These are phyloP conservation scores for Athelia sp. DNA, from an alignment of 1,284 basidiomycete species.

Conservation along the genomic window DNA sequence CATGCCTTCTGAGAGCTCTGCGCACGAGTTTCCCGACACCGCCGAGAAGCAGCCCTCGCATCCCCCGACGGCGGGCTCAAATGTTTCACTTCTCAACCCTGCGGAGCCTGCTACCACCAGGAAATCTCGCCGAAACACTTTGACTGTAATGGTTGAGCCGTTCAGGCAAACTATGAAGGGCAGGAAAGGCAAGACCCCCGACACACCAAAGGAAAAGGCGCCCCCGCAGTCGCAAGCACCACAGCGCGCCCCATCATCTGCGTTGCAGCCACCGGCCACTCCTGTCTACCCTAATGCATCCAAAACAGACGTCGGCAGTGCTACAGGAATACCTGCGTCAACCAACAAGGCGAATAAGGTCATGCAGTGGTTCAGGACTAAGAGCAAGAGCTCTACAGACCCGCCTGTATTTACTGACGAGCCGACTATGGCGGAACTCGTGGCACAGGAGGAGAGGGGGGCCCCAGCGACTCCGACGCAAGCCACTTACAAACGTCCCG, in stretches of 20 bases:
- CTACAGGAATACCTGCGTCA: constrained; percentile 52
- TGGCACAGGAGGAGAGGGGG: constrained; percentile 14
- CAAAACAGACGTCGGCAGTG: constrained; percentile 18
- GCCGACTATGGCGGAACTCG: constrained; percentile 18
- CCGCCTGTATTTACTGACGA: constrained; percentile 30
- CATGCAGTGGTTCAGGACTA: constrained; percentile 78
- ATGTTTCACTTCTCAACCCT: constrained; percentile 30
- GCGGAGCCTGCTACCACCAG: constrained; percentile 30
- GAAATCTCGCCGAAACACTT: constrained; percentile 71
- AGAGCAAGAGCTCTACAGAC: constrained; percentile 50
- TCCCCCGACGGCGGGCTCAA: constrained; percentile 9
- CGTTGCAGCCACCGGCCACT: constrained; percentile 13
- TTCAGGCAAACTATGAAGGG: constrained; percentile 53
- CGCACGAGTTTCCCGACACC: constrained; percentile 14
- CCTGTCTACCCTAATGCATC: constrained; percentile 19
- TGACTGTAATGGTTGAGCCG: constrained; percentile 81
- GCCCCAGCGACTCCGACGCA: constrained; percentile 14
- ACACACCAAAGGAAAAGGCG: constrained; percentile 28
- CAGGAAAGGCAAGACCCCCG: constrained; percentile 12
- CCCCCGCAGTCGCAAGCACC: constrained; percentile 20
- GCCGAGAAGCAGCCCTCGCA: constrained; percentile 17
- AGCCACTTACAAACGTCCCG: constrained; percentile 8
- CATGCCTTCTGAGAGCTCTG: constrained; percentile 36
- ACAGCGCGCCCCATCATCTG: constrained; percentile 1
- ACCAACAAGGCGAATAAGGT: constrained; percentile 72